Percentiles rank a stretch among this genome's conserved stretches.
Conservation (phyloP, 345 rosid species). For the Salix koriyanagi region DNA sequence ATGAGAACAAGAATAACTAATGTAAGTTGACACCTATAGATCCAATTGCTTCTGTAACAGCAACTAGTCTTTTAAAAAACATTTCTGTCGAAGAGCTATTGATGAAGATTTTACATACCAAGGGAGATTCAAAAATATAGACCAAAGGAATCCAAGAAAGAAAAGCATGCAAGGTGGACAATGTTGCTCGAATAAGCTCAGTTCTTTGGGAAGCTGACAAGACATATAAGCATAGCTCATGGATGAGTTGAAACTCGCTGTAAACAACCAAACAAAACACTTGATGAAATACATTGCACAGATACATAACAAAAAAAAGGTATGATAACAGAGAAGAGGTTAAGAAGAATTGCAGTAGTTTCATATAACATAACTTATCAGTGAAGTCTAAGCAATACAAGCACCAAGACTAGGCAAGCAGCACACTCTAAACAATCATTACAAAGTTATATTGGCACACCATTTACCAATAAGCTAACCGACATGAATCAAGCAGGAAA, state of each 20-base stretch:
- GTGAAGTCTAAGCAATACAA: background rate
- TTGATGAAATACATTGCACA: background rate
- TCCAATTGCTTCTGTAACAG: background rate
- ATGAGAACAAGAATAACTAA: slow-evolving; percentile 12
- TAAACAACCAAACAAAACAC: slow-evolving; percentile 26
- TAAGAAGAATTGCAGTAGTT: background rate
- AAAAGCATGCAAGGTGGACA: slow-evolving; percentile 95
- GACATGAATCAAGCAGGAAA: background rate
- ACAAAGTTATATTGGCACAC: background rate
- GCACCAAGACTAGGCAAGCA: background rate
- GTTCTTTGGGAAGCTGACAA: slow-evolving; percentile 93
- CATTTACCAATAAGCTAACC: background rate
- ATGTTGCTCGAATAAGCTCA: slow-evolving; percentile 89
- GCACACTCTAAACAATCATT: background rate
- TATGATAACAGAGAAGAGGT: background rate
- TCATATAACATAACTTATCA: background rate
- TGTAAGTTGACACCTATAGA: slow-evolving; percentile 18
- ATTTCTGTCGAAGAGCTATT: background rate
- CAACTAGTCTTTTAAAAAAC: background rate
- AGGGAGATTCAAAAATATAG: slow-evolving; percentile 94
- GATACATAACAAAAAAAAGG: background rate
- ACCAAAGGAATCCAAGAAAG: slow-evolving; percentile 99
- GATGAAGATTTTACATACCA: slow-evolving; percentile 47
- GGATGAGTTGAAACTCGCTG: slow-evolving; percentile 99
- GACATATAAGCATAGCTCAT: slow-evolving; percentile 93